Evolutionary conservation across 768 basidiomycete species (phyloP).

Genomic region (Lactarius hengduanensis): DNA sequence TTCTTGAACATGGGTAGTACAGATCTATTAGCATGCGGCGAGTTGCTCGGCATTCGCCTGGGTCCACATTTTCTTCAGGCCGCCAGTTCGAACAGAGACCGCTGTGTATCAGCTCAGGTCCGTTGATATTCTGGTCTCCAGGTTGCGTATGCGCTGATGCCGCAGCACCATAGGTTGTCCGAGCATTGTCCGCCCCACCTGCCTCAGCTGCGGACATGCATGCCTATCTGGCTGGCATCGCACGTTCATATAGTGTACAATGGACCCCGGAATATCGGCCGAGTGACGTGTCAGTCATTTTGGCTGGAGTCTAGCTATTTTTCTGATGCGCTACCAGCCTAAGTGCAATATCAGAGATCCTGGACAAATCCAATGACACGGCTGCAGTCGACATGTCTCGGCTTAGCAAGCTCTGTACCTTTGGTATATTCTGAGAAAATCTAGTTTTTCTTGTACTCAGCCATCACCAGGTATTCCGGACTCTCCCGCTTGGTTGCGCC

Average conservation of each 20-base stretch:
- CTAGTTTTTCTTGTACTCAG: constrained; percentile 16
- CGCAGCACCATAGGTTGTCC: constrained; percentile 43
- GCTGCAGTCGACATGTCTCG: constrained; percentile 54
- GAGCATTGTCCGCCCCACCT: constrained; percentile 49
- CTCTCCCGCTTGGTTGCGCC: constrained; percentile 71
- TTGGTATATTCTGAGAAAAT: constrained; percentile 47
- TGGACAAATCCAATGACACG: constrained; percentile 48
- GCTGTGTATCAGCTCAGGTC: constrained; percentile 55
- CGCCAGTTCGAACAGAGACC: constrained; percentile 50
- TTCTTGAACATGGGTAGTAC: constrained; percentile 2
- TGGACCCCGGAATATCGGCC: constrained; percentile 64
- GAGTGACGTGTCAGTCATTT: constrained; percentile 54
- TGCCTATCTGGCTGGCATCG: constrained; percentile 52
- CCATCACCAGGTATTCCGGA: constrained; percentile 60
- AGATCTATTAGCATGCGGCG: constrained; percentile 61
- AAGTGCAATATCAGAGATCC: constrained; percentile 55
- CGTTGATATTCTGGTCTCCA: background rate
- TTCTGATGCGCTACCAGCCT: constrained; percentile 40
- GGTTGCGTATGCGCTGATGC: constrained; percentile 2
- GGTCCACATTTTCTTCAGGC: constrained; percentile 57
- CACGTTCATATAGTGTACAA: constrained; percentile 49
- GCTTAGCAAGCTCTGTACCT: constrained; percentile 56
- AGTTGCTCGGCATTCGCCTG: constrained; percentile 53
- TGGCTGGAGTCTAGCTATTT: constrained; percentile 2
- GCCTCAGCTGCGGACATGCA: constrained; percentile 60